Evolutionary conservation across 345 rosid genomes (phyloP), one percentile per base, ranked within the genome.

Genomic region (Excoecaria cochinchinensis): DNA sequence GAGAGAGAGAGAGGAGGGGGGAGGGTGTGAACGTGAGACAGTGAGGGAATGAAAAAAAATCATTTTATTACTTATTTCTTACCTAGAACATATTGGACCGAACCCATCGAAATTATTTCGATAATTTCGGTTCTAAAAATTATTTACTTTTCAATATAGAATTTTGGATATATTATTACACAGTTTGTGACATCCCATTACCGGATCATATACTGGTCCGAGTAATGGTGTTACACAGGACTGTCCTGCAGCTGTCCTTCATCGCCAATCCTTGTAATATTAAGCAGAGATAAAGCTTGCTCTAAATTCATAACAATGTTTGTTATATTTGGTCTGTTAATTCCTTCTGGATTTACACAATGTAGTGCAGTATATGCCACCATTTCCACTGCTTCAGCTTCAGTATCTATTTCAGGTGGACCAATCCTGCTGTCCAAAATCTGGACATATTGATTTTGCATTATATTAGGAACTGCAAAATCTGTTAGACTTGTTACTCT

Each of bases 301-400:
- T 90, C 97, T 89, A 94, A 81, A 70, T 90, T 90, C 42, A 81
- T 80, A 15, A 89, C 97, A 59, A 91, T 82, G 64, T 90, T 91
- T 4, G 79, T 52, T 82, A 89, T 92, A 9, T 84, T 85, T 31
- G 97, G 97, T 75, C 97, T 79, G 21, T 90, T 89, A 62, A 78
- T 87, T 52, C 94, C 95, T 71, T 92, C 97, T 65, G 83, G 69
- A 78, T 86, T 87, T 74, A 91, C 94, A 79, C 97, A 95, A 53
- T 82, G 95, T 87, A 87, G 78, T 36, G 97, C 99, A 17, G 88
- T 91, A 55, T 90, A 83, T 4, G 89, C 94, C 82, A 92, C 87
- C 67, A 88, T 82, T 86, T 92, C 99, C 78, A 92, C 90, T 47
- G 98, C 98, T 60, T 94, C 97, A 16, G 85, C 83, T 76, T 92